Percentiles rank a stretch among this genome's conserved stretches.
These are phyloP conservation scores for Linderniella brevidens DNA, from an alignment of 257 asterid genomes.

Conservation along the genomic window DNA sequence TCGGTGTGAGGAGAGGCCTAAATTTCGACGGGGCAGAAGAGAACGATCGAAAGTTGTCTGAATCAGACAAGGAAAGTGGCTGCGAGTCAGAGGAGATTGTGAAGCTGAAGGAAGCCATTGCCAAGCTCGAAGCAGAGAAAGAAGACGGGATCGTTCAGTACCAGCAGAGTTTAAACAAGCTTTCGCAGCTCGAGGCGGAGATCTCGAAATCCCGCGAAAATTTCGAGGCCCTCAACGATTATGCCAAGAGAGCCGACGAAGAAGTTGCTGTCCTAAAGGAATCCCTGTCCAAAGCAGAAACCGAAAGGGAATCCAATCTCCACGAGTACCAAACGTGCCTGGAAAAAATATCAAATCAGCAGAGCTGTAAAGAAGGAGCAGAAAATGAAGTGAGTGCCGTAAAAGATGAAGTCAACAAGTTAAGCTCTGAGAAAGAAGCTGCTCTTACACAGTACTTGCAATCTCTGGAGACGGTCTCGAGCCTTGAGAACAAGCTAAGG, in stretches of 20 bases:
- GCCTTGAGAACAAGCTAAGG: conserved; percentile 55
- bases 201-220: conserved; percentile 45
- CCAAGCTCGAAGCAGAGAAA: conserved; percentile 77
- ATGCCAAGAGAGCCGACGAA: conserved; percentile 61
- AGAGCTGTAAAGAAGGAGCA: conserved; percentile 35
- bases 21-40: conserved; percentile 46
- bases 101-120: conserved; percentile 47
- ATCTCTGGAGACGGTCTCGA: conserved; percentile 56
- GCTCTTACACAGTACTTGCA: conserved; percentile 64
- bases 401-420: conserved; percentile 31
- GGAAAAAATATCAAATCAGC: conserved; percentile 47
- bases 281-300: conserved; percentile 34
- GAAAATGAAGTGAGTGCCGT: conserved; percentile 40
- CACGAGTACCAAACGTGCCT: conserved; percentile 49
- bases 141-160: conserved; percentile 60
- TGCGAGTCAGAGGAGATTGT: conserved; percentile 36
- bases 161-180: conserved; percentile 46
- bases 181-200: conserved; percentile 50
- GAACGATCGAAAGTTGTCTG: conserved; percentile 18
- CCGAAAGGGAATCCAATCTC: conserved; percentile 65
- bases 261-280: conserved; percentile 53
- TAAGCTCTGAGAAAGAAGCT: conserved; percentile 49
- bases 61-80: conserved; percentile 12
- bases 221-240: conserved; percentile 41
- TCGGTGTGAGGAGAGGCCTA: conserved; percentile 60